Conservation (phyloP, 495 filamentous ascomycete species). For the Friedmanniomyces simplex region DNA sequence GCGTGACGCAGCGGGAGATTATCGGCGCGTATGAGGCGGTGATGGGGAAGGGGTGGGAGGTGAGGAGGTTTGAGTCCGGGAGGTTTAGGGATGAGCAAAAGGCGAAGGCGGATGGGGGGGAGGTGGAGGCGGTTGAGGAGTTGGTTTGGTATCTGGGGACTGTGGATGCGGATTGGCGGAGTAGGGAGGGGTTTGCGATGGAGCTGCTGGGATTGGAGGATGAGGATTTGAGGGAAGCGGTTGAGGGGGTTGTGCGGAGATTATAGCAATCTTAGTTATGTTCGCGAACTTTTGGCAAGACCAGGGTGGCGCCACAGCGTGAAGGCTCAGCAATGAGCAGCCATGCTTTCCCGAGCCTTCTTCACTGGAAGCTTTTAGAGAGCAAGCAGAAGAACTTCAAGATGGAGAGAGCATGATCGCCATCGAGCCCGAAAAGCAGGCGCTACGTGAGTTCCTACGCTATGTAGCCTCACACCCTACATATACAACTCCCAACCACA, state of each 20-base stretch:
- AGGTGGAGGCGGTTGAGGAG: conserved; percentile 6
- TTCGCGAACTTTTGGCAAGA: too few relatives aligned
- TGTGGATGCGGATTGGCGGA: conserved; percentile 15
- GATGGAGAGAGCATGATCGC: too few relatives aligned
- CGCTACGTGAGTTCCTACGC: too few relatives aligned
- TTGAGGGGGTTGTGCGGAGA: conserved; percentile 2
- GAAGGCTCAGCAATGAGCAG: too few relatives aligned
- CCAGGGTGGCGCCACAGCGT: too few relatives aligned
- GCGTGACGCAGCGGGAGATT: conserved; percentile 38
- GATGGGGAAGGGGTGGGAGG: conserved; percentile 34
- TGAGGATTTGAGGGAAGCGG: conserved; percentile 14
- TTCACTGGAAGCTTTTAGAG: too few relatives aligned
- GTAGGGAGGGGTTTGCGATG: conserved; percentile 14
- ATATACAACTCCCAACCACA: not conserved
- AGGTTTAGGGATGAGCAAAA: conserved; percentile 16
- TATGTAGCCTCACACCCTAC: too few relatives aligned
- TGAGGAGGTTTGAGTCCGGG: conserved; percentile 29
- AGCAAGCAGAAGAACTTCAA: too few relatives aligned
- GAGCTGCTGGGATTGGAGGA: conserved; percentile 15
- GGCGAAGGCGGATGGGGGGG: conserved; percentile 12
- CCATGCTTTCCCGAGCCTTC: too few relatives aligned
- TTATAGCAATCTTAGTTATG: not conserved
- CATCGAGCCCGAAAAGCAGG: too few relatives aligned
- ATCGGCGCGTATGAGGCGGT: conserved; percentile 36
- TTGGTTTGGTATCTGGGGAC: conserved; percentile 17